Percentiles rank a stretch among this genome's conserved stretches.
Conservation (phyloP, 805 yeast genomes). For the Saccharomycopsis capsularis region DNA sequence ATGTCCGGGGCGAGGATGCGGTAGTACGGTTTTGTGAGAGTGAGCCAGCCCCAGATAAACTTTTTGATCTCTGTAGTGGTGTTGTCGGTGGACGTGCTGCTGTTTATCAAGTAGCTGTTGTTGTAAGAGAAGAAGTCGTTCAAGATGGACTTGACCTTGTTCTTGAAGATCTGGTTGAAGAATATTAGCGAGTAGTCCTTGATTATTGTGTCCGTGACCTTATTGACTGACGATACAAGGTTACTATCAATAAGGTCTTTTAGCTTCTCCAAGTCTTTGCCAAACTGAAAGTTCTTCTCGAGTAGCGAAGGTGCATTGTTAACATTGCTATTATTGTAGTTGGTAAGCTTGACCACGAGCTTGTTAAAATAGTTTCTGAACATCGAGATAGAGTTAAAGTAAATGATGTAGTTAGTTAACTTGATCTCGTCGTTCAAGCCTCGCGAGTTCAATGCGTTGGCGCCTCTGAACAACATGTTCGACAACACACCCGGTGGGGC, state of each 20-base stretch:
- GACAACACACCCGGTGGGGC: constrained; percentile 9
- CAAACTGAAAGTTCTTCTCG: constrained; percentile 33
- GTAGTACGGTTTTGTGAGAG: constrained; percentile 56
- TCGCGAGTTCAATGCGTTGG: constrained; percentile 34
- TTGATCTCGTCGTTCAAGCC: constrained; percentile 39
- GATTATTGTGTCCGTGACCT: constrained; percentile 29
- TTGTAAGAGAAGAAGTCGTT: constrained; percentile 34
- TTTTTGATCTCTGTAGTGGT: constrained; percentile 33
- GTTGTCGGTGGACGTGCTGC: constrained; percentile 12
- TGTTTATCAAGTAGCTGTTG: constrained; percentile 23
- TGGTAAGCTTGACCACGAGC: constrained; percentile 36
- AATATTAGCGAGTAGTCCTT: constrained; percentile 37
- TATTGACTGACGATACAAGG: constrained; percentile 24
- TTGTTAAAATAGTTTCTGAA: constrained; percentile 52
- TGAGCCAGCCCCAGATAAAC: constrained; percentile 61
- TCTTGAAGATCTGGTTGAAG: constrained; percentile 43
- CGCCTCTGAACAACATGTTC: constrained; percentile 37
- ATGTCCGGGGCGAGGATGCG: constrained; percentile 49
- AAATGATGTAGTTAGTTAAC: constrained; percentile 53
- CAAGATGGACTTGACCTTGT: constrained; percentile 36
- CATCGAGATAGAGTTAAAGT: constrained; percentile 65
- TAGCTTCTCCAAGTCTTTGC: constrained; percentile 29
- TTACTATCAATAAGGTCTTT: constrained; percentile 24
- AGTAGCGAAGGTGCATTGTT: constrained; percentile 28
- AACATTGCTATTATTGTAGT: not conserved